Conservation (phyloP, 306 rosid genomes). For the Acacia acuminata region DNA sequence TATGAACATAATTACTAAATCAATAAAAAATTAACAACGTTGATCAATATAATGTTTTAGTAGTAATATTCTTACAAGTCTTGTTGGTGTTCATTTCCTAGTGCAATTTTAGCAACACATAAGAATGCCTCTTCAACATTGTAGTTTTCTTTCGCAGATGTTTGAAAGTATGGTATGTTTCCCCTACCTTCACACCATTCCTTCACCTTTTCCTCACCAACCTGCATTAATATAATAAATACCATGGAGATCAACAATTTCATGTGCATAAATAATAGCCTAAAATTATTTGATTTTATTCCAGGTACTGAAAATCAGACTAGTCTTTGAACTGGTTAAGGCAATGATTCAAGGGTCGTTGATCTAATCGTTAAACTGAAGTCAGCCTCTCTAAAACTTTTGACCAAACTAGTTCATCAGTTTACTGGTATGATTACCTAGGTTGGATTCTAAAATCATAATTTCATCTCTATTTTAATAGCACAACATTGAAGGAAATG, state of each 20-base stretch:
- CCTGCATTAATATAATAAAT: conserved; percentile 43
- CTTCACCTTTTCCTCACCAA: conserved; percentile 62
- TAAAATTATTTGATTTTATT: too few relatives aligned
- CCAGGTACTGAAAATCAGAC: too few relatives aligned
- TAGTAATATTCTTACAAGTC: conserved; percentile 54
- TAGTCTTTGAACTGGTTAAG: too few relatives aligned
- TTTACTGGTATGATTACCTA: too few relatives aligned
- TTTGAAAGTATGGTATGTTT: conserved; percentile 82
- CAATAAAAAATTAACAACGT: too few relatives aligned
- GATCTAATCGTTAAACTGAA: too few relatives aligned
- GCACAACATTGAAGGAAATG: too few relatives aligned
- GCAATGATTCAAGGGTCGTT: too few relatives aligned
- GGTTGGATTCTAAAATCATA: too few relatives aligned
- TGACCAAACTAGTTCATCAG: too few relatives aligned
- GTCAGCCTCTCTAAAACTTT: too few relatives aligned
- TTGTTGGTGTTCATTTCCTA: conserved; percentile 61
- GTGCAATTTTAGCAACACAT: conserved; percentile 64
- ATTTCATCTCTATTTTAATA: too few relatives aligned
- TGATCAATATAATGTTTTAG: not conserved
- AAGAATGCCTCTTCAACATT: conserved; percentile 78
- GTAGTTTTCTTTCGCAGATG: conserved; percentile 80
- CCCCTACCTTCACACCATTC: conserved; percentile 86
- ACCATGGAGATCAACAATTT: not conserved
- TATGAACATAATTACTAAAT: not conserved
- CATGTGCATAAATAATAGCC: not conserved